Evolutionary conservation across 2,329 filamentous ascomycete species (phyloP).

Genomic region (Alternaria arbusti): DNA sequence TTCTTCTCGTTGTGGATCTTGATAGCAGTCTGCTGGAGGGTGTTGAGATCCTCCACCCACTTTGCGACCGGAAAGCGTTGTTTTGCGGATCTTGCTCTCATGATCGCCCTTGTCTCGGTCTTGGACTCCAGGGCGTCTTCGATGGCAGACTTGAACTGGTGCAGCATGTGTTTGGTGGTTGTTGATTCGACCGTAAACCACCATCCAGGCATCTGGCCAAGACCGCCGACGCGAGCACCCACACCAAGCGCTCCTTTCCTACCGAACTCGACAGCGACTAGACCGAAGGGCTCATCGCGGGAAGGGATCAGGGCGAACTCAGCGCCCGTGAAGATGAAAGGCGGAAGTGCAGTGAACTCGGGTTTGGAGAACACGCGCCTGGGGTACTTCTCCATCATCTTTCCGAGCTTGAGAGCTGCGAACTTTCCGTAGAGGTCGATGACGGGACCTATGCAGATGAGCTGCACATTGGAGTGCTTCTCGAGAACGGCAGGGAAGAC

Average conservation of each 20-base stretch:
- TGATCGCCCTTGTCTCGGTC: slow-evolving; percentile 62
- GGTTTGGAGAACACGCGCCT: neutral
- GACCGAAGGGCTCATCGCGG: slow-evolving; percentile 71
- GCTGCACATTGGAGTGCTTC: neutral
- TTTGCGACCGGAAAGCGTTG: slow-evolving; percentile 72
- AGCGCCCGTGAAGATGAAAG: neutral
- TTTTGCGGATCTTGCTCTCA: slow-evolving; percentile 69
- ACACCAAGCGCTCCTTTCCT: slow-evolving; percentile 72
- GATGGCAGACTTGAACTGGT: slow-evolving; percentile 70
- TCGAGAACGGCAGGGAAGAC: neutral
- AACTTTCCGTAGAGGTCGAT: neutral
- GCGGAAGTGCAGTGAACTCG: neutral
- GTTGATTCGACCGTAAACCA: slow-evolving; percentile 74
- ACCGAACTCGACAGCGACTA: slow-evolving; percentile 73
- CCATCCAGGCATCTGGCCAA: slow-evolving; percentile 74
- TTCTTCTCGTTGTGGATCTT: neutral
- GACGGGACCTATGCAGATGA: neutral
- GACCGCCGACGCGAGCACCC: slow-evolving; percentile 69
- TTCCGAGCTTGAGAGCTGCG: neutral
- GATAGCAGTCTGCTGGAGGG: neutral
- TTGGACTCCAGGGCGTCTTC: slow-evolving; percentile 66
- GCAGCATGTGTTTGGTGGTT: slow-evolving; percentile 66
- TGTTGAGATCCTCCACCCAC: neutral
- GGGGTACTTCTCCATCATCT: neutral
- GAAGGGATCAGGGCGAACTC: slow-evolving; percentile 65